Conservation (phyloP, 139 green algal species). For the Auxenochlorella protothecoides region DNA sequence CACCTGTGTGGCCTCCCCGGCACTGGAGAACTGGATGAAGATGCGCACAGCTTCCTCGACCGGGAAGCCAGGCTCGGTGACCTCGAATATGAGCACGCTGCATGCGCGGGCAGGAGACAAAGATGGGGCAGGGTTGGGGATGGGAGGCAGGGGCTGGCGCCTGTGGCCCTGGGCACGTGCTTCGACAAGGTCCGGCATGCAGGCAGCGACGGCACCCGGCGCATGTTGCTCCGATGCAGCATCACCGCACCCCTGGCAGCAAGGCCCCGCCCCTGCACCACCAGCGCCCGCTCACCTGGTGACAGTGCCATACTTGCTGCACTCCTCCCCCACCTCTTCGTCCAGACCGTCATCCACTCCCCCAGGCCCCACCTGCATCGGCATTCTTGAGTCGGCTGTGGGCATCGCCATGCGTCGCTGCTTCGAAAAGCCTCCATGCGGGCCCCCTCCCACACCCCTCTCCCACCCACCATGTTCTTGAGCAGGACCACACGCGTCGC, state of each 20-base stretch:
- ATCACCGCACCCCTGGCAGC: background rate
- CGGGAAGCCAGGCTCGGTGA: slow-evolving; percentile 57
- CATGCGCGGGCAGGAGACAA: background rate
- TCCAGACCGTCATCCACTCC: slow-evolving; percentile 87
- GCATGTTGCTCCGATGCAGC: too few species aligned
- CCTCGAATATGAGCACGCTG: slow-evolving; percentile 84
- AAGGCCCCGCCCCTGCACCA: background rate
- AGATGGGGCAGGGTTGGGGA: background rate
- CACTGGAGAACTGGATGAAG: slow-evolving; percentile 77
- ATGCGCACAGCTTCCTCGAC: slow-evolving; percentile 71
- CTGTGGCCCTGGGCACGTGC: too few species aligned
- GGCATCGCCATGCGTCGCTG: too few species aligned
- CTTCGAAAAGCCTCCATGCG: too few species aligned
- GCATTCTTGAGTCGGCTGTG: too few species aligned
- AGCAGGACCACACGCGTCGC: slow-evolving; percentile 45
- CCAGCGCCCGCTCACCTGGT: slow-evolving; percentile 12
- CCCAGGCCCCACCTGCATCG: slow-evolving; percentile 60
- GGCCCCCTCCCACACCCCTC: background rate
- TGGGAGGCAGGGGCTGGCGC: too few species aligned
- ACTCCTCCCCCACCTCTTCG: slow-evolving; percentile 82
- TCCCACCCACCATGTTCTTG: slow-evolving; percentile 48
- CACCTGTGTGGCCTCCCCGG: slow-evolving; percentile 63
- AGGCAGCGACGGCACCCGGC: too few species aligned
- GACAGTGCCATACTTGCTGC: slow-evolving; percentile 79
- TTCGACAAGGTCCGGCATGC: too few species aligned